phyloP scores from a whole-genome alignment of 495 filamentous ascomycete species.

The Hypoxylon lenormandii region DNA sequence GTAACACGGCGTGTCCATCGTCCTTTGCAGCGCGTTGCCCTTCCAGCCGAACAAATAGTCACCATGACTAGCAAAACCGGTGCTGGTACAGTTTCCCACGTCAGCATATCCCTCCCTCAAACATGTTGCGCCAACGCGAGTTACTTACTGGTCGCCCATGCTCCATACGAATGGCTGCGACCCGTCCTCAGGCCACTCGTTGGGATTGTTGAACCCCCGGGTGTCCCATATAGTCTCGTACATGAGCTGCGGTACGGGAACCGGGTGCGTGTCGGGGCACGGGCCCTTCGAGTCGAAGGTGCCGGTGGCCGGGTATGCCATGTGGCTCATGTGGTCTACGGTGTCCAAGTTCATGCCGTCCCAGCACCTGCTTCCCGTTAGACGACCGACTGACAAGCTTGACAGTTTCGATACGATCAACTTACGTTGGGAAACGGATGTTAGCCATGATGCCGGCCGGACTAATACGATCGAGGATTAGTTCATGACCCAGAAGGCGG shows the following conservation, averaged over 20 bases:
- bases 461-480: background rate
- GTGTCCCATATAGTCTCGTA: slow-evolving; percentile 52
- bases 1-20: slow-evolving; percentile 51
- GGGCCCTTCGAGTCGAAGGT: slow-evolving; percentile 50
- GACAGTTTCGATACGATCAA: background rate
- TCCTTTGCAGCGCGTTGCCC: slow-evolving; percentile 48
- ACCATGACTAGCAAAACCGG: slow-evolving; percentile 48
- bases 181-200: slow-evolving; percentile 57
- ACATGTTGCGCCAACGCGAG: background rate
- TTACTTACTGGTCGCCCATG: slow-evolving; percentile 52
- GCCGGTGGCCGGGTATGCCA: slow-evolving; percentile 50
- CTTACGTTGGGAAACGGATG: slow-evolving; percentile 54
- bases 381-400: background rate
- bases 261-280: slow-evolving; percentile 48
- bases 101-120: background rate
- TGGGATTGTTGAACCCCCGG: slow-evolving; percentile 50
- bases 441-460: slow-evolving; percentile 57
- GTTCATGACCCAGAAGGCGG: too few relatives aligned
- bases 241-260: slow-evolving; percentile 52
- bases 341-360: slow-evolving; percentile 54
- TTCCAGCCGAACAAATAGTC: slow-evolving; percentile 54
- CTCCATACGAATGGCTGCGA: slow-evolving; percentile 58
- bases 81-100: slow-evolving; percentile 20
- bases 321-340: slow-evolving; percentile 51
- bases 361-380: slow-evolving; percentile 44